Evolutionary conservation across 2,329 filamentous ascomycete species (phyloP), one percentile per base, ranked within the genome.

Genomic region (Xylariomycetidae sp.): DNA sequence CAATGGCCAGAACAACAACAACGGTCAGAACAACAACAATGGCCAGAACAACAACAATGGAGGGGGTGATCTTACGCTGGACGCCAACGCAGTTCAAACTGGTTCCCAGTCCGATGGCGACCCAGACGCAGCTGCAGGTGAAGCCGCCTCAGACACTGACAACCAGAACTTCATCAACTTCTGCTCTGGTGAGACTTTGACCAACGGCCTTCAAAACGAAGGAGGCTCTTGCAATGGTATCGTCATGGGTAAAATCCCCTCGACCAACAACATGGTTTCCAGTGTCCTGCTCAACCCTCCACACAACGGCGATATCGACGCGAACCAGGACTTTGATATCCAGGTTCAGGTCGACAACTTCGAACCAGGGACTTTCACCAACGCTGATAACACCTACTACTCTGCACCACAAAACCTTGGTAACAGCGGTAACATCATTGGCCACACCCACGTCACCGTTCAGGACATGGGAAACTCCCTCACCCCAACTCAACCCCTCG

Each of bases 211-310:
- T 17, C 78, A 82, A 54, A 62, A 70, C 32, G 63, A 62, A 38
- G 56, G 46, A 4, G 79, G 79, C 14, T 82, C 78, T 22, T 83
- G 79, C 61, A 83, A 82, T 54, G 73, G 73, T 52, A 69, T 79
- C 45, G 70, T 63, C 29, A 79, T 80, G 74, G 77, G 77, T 38
- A 66, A 75, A 36, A 79, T 81, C 28, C 76, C 77, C 4, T 51
- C 66, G n/a, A 55, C 57, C 27, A 54, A 56, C 44, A 69, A 68
- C 31, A 80, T 80, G 77, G 68, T 79, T 31, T 77, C 76, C 3
- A 67, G 66, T 27, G 61, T 77, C 34, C 64, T 81, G 37, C 45
- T 63, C 27, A 71, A 63, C 54, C 77, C 77, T 38, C 52, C 69
- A 48, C 70, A 76, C 48, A 62, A 63, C 31, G 63, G 72, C 34